phyloP scores from a whole-genome alignment of 1,139 yeast species.

The Hyphopichia fennica region DNA sequence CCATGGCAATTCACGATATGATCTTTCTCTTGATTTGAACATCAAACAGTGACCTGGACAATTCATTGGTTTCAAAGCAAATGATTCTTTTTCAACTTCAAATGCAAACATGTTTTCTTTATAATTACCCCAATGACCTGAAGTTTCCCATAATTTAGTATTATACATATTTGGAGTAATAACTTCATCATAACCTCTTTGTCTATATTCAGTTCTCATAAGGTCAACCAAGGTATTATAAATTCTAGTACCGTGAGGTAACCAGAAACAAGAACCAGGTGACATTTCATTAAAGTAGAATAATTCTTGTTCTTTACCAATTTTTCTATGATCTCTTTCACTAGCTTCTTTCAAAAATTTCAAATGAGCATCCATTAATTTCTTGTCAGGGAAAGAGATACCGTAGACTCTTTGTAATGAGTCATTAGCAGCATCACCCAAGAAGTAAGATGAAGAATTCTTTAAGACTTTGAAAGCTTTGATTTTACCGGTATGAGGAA shows the following conservation, averaged over 20 bases:
- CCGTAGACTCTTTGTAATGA: slow-evolving; percentile 98
- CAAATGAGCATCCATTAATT: slow-evolving; percentile 91
- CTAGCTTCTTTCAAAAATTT: slow-evolving; percentile 97
- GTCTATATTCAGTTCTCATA: slow-evolving; percentile 78
- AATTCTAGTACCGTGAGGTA: slow-evolving; percentile 97
- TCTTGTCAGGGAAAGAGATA: slow-evolving; percentile 98
- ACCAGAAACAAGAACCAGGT: slow-evolving; percentile 97
- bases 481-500: slow-evolving; percentile 95
- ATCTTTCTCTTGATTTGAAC: slow-evolving; percentile 83
- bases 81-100: slow-evolving; percentile 87
- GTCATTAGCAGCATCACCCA: slow-evolving; percentile 91
- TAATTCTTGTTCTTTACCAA: slow-evolving; percentile 95
- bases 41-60: slow-evolving; percentile 97
- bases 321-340: slow-evolving; percentile 94
- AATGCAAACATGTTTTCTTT: slow-evolving; percentile 96
- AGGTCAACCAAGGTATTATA: slow-evolving; percentile 80
- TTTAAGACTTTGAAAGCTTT: slow-evolving; percentile 93
- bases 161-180: slow-evolving; percentile 98
- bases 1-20: slow-evolving; percentile 93
- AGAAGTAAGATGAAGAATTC: slow-evolving; percentile 94
- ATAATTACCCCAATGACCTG: slow-evolving; percentile 98
- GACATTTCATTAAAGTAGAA: slow-evolving; percentile 95
- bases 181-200: slow-evolving; percentile 95
- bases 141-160: slow-evolving; percentile 93
- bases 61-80: slow-evolving; percentile 96